Base-by-base conservation (phyloP, 352 stramenopile genomes). In the Phytophthora sansomeana region DNA sequence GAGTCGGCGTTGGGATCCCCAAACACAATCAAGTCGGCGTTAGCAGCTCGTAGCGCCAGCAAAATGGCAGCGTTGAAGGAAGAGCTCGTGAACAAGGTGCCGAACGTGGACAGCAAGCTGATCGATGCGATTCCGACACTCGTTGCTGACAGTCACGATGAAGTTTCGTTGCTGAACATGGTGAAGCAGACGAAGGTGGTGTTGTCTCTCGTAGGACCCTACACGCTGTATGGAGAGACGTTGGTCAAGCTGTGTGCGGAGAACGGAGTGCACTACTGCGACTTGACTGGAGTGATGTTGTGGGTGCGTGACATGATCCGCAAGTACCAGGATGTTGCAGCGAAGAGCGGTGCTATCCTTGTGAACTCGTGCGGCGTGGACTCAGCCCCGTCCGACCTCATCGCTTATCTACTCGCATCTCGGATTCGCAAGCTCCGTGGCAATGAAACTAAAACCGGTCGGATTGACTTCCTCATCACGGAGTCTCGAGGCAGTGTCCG, bases 251-350 rank as follows among this genome's bases (percentile, higher is more conserved):
- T 80, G 32, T 98, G 91, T 68, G 89, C 85, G 10, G 80, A 92
- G 52, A 81, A 85, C 61, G 91, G 91, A 32, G 91, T 91, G n/a
- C 76, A 97, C 72, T 97, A 97, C 78, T 89, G 76, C 43, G 92
- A 98, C 60, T 85, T 97, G 30, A 96, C 91, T 5, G 92, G 89
- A n/a, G 93, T 98, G 76, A 75, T 86, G 44, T 32, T 75, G 26
- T 98, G 91, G 91, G 82, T 84, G 6, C 68, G 81, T 30, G 46
- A 72, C 17, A 97, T 97, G 78, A 87, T 83, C 30, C 39, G 56
- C 21, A 70, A 80, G 53, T 95, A 83, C 44, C 68, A 89, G 33
- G 55, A 47, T 2, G 69, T 65, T 0, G 90, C 93, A 14, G 58
- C 72, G 30, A 39, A 81, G 49, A 89, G 78, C 3, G 89, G 90